Evolutionary conservation across 106 monocot genomes (phyloP).

Genomic region (Iris macrosiphon): DNA sequence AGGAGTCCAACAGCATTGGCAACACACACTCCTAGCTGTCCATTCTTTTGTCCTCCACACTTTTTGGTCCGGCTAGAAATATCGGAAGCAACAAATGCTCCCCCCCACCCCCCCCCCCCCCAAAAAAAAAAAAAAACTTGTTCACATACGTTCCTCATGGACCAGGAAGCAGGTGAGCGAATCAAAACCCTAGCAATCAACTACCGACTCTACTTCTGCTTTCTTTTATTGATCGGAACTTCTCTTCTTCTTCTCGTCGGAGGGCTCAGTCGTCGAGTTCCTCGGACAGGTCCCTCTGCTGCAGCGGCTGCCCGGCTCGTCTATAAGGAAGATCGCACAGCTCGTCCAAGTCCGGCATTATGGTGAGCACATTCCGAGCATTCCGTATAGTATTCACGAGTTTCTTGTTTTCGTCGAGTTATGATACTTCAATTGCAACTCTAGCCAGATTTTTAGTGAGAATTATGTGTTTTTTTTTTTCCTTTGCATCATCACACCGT

Average conservation of each 20-base stretch:
- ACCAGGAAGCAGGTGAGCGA: not conserved
- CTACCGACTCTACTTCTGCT: too few relatives aligned
- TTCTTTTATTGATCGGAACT: not conserved
- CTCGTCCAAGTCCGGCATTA: conserved; percentile 55
- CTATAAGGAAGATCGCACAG: conserved; percentile 58
- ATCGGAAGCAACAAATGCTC: too few relatives aligned
- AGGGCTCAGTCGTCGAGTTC: conserved; percentile 68
- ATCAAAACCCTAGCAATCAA: too few relatives aligned
- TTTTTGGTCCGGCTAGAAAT: too few relatives aligned
- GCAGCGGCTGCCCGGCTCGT: conserved; percentile 77
- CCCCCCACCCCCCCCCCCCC: too few relatives aligned
- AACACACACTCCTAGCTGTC: too few relatives aligned
- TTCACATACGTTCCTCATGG: not conserved
- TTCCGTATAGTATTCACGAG: not conserved
- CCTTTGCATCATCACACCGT: too few relatives aligned
- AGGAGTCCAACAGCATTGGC: too few relatives aligned
- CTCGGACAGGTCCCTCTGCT: conserved; percentile 76
- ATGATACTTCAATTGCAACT: not conserved
- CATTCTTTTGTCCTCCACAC: too few relatives aligned
- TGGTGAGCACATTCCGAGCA: conserved; percentile 23
- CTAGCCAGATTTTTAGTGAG: not conserved
- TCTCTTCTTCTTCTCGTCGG: not conserved
- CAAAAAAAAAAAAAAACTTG: too few relatives aligned
- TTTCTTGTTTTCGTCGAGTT: not conserved
- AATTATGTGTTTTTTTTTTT: not conserved